A percentile compares a stretch with the other conserved stretches of the same genome.
Evolutionary conservation across 371 early-diverging fungal genomes (phyloP).

Genomic region (Apophysomyces sp.): DNA sequence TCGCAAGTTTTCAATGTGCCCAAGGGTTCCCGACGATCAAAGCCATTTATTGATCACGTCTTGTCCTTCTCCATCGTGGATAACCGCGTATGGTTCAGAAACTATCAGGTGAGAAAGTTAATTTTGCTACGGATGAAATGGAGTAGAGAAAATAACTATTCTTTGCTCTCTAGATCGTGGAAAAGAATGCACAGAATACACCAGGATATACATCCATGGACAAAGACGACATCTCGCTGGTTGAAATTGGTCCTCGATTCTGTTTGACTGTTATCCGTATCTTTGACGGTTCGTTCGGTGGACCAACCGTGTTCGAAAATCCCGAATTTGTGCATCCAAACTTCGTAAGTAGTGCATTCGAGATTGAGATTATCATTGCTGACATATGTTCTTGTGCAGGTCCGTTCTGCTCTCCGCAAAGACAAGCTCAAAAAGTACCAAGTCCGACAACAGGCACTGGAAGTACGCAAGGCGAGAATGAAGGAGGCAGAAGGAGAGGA

Average conservation of each 20-base stretch:
- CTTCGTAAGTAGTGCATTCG: conserved; percentile 41
- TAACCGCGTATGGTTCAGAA: conserved; percentile 93
- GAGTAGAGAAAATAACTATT: conserved; percentile 7
- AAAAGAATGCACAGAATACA: conserved; percentile 55
- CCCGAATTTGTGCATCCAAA: conserved; percentile 84
- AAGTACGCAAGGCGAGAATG: conserved; percentile 48
- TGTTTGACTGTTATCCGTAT: conserved; percentile 89
- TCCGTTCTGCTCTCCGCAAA: conserved; percentile 44
- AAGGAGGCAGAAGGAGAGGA: conserved; percentile 53
- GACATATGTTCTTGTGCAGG: conserved; percentile 5
- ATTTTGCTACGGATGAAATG: background rate
- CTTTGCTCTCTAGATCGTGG: conserved; percentile 36
- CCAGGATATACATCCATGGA: conserved; percentile 51
- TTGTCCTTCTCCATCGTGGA: conserved; percentile 89
- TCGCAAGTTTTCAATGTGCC: conserved; percentile 91
- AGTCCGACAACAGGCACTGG: conserved; percentile 44
- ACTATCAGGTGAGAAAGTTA: conserved; percentile 77
- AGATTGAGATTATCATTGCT: background rate
- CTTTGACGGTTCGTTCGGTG: conserved; percentile 94
- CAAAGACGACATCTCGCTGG: conserved; percentile 75
- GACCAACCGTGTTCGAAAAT: conserved; percentile 89
- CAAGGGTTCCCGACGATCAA: conserved; percentile 82
- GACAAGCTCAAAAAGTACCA: conserved; percentile 58
- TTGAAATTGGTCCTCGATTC: conserved; percentile 98
- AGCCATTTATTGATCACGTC: conserved; percentile 97